These are phyloP conservation scores for Protomyces pachydermus DNA, from an alignment of 1,139 yeast genomes.

Conservation along the genomic window DNA sequence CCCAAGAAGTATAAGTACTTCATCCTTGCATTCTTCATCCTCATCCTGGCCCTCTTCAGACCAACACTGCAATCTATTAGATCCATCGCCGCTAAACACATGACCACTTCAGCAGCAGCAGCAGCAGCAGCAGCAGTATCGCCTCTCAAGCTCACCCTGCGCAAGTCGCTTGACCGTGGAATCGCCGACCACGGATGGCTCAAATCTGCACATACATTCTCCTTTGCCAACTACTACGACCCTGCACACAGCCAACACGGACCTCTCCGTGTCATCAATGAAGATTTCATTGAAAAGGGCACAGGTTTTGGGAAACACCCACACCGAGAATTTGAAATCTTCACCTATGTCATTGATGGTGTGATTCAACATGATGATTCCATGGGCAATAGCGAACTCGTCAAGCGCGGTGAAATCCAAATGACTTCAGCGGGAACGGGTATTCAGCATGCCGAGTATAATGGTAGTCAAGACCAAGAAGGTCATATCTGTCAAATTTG, in stretches of 20 bases:
- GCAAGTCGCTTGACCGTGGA: constrained; percentile 18
- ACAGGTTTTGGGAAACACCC: constrained; percentile 27
- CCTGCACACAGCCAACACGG: constrained; percentile 3
- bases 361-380: constrained; percentile 23
- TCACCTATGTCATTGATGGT: constrained; percentile 18
- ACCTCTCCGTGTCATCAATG: constrained; percentile 26
- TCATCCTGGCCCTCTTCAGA: neutral
- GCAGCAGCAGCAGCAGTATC: neutral
- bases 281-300: constrained; percentile 17
- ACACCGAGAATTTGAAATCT: constrained; percentile 24
- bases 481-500: constrained; percentile 27
- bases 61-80: neutral
- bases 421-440: constrained; percentile 27
- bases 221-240: constrained; percentile 23
- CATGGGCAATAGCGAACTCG: constrained; percentile 26
- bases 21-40: neutral
- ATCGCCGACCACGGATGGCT: constrained; percentile 27
- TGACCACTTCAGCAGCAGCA: neutral
- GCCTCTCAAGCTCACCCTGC: constrained; percentile 5
- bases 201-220: constrained; percentile 20
- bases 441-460: constrained; percentile 27
- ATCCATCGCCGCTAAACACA: neutral
- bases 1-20: neutral
- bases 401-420: constrained; percentile 24
- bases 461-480: neutral